Evolutionary conservation across 1,284 basidiomycete species (phyloP).

Genomic region (Heliocybe sulcata): DNA sequence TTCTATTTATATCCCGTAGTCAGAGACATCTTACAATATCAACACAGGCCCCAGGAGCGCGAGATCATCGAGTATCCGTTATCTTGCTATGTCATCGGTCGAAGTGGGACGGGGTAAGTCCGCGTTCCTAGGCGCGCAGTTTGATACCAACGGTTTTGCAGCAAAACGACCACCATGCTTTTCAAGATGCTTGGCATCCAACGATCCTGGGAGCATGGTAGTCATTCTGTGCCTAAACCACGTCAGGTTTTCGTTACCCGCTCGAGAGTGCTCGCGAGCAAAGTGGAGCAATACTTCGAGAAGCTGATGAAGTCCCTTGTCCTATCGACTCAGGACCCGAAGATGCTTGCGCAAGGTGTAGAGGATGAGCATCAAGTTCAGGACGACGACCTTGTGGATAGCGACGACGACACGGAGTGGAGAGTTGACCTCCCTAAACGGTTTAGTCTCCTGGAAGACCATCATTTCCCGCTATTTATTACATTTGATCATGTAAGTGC

Average conservation of each 20-base stretch:
- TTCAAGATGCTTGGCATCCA: slow-evolving; percentile 70
- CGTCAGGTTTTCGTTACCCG: slow-evolving; percentile 72
- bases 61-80: slow-evolving; percentile 51
- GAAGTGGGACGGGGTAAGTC: slow-evolving; percentile 69
- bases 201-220: slow-evolving; percentile 33
- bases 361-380: slow-evolving; percentile 11
- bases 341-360: slow-evolving; percentile 26
- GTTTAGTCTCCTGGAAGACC: slow-evolving; percentile 51
- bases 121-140: slow-evolving; percentile 1
- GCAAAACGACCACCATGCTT: slow-evolving; percentile 71
- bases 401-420: slow-evolving; percentile 40
- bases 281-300: slow-evolving; percentile 61
- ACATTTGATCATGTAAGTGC: slow-evolving; percentile 51
- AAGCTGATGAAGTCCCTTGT: slow-evolving; percentile 43
- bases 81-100: slow-evolving; percentile 63
- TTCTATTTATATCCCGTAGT: slow-evolving; percentile 12
- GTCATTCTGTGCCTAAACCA: slow-evolving; percentile 28
- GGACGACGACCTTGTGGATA: slow-evolving; percentile 29
- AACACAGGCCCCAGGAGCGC: slow-evolving; percentile 48
- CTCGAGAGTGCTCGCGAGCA: slow-evolving; percentile 53
- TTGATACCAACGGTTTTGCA: slow-evolving; percentile 19
- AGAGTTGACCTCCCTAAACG: slow-evolving; percentile 39
- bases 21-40: neutral
- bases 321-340: slow-evolving; percentile 27
- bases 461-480: slow-evolving; percentile 66